Conservation (phyloP, 164 flowering plant species). For the Aristolochia californica region DNA sequence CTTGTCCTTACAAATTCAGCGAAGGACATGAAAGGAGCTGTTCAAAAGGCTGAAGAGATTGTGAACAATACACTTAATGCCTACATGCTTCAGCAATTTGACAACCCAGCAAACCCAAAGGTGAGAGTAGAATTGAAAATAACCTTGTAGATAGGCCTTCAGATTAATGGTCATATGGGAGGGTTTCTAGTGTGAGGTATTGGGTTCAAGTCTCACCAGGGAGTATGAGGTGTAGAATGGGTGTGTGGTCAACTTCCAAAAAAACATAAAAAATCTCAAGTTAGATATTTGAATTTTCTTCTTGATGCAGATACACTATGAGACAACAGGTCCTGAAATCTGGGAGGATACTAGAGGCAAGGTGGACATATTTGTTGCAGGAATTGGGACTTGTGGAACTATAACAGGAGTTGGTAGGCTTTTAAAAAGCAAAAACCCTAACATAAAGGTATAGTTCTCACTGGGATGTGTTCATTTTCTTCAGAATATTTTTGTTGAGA, state of each 20-base stretch:
- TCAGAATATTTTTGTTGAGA: not conserved
- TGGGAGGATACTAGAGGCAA: conserved; percentile 97
- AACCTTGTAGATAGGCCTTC: too few relatives aligned
- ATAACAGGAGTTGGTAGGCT: conserved; percentile 77
- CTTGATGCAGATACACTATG: conserved; percentile 65
- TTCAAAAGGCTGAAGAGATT: conserved; percentile 78
- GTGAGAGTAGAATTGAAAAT: conserved; percentile 13
- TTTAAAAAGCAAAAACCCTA: conserved; percentile 66
- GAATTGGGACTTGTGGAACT: conserved; percentile 97
- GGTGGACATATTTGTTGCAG: conserved; percentile 87
- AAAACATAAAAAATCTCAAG: not conserved
- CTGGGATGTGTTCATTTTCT: not conserved
- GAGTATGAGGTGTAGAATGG: too few relatives aligned
- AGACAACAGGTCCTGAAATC: conserved; percentile 97
- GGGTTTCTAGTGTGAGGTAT: too few relatives aligned
- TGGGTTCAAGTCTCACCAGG: too few relatives aligned
- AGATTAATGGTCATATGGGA: too few relatives aligned
- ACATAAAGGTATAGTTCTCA: conserved; percentile 42
- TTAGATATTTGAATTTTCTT: not conserved
- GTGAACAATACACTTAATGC: conserved; percentile 58
- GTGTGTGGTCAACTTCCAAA: too few relatives aligned
- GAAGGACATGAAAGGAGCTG: conserved; percentile 79
- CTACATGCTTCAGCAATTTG: conserved; percentile 86
- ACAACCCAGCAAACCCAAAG: conserved; percentile 88
- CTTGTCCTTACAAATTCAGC: conserved; percentile 73